Percentiles rank a stretch among this genome's conserved stretches.
These are phyloP conservation scores for Lophium mytilinum DNA, from an alignment of 495 filamentous ascomycete genomes.

Conservation along the genomic window DNA sequence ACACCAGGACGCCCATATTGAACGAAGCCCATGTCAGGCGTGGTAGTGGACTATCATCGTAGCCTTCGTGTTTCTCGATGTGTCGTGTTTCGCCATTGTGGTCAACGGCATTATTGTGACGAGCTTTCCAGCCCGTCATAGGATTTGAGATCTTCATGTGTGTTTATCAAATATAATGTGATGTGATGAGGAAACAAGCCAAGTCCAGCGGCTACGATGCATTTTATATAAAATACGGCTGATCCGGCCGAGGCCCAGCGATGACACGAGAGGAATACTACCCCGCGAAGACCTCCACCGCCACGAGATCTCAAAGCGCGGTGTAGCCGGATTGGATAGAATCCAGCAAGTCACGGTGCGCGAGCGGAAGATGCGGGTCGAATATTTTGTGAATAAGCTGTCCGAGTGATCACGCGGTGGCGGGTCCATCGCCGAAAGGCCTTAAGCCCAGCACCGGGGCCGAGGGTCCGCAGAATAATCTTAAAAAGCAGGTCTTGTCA, in stretches of 20 bases:
- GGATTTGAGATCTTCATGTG: not conserved
- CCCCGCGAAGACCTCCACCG: not conserved
- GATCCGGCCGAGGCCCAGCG: not conserved
- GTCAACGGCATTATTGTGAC: not conserved
- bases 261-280: too few relatives aligned
- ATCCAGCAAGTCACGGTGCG: too few relatives aligned
- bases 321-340: too few relatives aligned
- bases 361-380: too few relatives aligned
- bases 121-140: not conserved
- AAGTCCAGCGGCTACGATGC: not conserved
- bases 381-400: too few relatives aligned
- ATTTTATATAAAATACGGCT: not conserved
- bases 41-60: not conserved
- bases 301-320: not conserved
- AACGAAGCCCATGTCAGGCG: not conserved
- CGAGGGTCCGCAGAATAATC: too few relatives aligned
- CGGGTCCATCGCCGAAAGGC: too few relatives aligned
- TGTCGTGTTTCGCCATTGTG: not conserved
- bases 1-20: slow-evolving; percentile 28
- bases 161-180: not conserved
- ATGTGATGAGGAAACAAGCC: not conserved
- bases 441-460: too few relatives aligned
- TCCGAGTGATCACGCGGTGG: too few relatives aligned
- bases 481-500: too few relatives aligned
- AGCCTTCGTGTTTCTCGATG: not conserved